These are phyloP conservation scores for Craterostigma plantagineum DNA, from an alignment of 257 asterid genomes.

Conservation along the genomic window DNA sequence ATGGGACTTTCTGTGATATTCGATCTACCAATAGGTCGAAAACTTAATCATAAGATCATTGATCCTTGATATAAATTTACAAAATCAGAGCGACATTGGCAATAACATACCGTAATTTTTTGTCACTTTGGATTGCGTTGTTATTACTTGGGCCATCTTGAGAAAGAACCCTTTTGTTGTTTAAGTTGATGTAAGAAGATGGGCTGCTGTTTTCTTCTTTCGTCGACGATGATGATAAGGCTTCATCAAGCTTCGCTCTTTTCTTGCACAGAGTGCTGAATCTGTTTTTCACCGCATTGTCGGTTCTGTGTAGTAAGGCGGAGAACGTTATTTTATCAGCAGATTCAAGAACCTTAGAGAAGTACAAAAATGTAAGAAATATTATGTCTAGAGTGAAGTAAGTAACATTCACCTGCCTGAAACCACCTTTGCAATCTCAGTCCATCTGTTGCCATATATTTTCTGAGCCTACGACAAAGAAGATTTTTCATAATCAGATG, in stretches of 20 bases:
- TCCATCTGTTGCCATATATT: conserved; percentile 93
- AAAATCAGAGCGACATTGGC: background rate
- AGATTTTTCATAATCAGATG: conserved; percentile 10
- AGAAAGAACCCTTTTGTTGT: conserved; percentile 61
- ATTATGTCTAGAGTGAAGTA: background rate
- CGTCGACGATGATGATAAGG: conserved; percentile 19
- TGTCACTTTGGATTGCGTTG: conserved; percentile 16
- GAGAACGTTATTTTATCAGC: background rate
- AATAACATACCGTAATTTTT: conserved; percentile 48
- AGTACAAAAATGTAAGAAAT: background rate
- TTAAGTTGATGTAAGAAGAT: conserved; percentile 39
- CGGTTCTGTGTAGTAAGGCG: conserved; percentile 57
- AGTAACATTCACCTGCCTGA: conserved; percentile 91
- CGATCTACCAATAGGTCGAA: no score
- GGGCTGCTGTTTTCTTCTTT: conserved; percentile 44
- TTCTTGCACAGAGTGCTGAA: conserved; percentile 94
- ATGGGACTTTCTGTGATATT: no score
- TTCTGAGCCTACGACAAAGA: conserved; percentile 69
- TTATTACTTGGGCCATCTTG: conserved; percentile 7
- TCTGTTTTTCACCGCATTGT: conserved; percentile 96
- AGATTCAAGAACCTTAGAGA: no score
- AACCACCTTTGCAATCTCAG: conserved; percentile 98
- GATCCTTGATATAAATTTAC: no score
- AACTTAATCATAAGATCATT: no score
- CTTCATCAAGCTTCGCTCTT: conserved; percentile 66